Percentiles rank a stretch among this genome's conserved stretches.
These are phyloP conservation scores for Coemansia sp. DNA, from an alignment of 192 early-diverging fungal genomes.

Conservation along the genomic window DNA sequence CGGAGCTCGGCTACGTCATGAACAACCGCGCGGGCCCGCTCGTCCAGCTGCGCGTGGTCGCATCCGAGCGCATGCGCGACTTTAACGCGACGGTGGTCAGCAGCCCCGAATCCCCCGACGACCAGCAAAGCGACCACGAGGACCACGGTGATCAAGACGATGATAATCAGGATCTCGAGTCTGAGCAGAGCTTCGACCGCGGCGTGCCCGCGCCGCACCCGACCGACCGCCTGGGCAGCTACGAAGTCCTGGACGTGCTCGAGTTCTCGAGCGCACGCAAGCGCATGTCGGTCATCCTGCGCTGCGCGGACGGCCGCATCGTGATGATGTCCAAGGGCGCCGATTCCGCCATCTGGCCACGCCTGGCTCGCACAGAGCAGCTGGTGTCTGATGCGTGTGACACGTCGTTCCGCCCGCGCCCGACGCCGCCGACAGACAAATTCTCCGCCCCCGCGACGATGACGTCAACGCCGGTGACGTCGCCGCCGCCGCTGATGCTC, in stretches of 20 bases:
- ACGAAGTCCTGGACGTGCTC: conserved; percentile 67
- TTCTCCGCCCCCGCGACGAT: background rate
- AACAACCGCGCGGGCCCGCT: conserved; percentile 55
- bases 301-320: conserved; percentile 70
- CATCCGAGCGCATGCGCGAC: conserved; percentile 47
- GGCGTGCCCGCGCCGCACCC: conserved; percentile 43
- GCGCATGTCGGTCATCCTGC: conserved; percentile 81
- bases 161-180: too few species aligned
- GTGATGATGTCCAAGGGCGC: conserved; percentile 88
- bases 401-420: conserved; percentile 29
- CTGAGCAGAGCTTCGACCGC: conserved; percentile 59
- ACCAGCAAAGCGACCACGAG: conserved; percentile 32
- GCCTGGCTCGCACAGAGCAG: conserved; percentile 35
- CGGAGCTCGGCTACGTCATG: conserved; percentile 70
- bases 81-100: conserved; percentile 29
- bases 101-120: background rate
- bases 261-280: conserved; percentile 89
- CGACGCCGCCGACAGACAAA: conserved; percentile 5
- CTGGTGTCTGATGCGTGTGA: conserved; percentile 23
- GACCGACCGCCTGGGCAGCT: conserved; percentile 40
- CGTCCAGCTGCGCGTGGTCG: conserved; percentile 51
- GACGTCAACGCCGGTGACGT: too few species aligned
- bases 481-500: conserved; percentile 3
- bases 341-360: conserved; percentile 80
- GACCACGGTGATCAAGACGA: background rate